These are phyloP conservation scores for Cutaneotrichosporon arboriforme DNA, from an alignment of 1,284 basidiomycete genomes.

Conservation along the genomic window DNA sequence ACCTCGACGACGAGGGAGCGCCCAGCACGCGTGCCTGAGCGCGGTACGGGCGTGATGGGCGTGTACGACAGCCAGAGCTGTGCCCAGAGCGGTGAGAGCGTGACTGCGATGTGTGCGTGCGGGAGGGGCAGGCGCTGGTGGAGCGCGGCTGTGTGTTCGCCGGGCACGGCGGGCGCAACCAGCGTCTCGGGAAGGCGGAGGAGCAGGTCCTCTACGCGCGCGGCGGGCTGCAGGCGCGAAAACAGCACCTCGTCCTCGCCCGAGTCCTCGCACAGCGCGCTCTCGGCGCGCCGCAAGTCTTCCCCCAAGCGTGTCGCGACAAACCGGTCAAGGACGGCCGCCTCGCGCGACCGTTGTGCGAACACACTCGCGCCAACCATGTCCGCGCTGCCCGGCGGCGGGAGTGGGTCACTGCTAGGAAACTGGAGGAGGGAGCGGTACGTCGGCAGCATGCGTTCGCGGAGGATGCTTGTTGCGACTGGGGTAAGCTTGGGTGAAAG, in stretches of 20 bases:
- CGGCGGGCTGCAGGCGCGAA: slow-evolving; percentile 30
- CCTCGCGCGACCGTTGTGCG: slow-evolving; percentile 29
- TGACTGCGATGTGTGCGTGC: slow-evolving; percentile 25
- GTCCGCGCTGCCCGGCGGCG: slow-evolving; percentile 8
- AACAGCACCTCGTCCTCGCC: slow-evolving; percentile 34
- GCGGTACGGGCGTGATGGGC: slow-evolving; percentile 11
- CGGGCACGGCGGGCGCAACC: slow-evolving; percentile 6
- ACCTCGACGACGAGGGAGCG: slow-evolving; percentile 33
- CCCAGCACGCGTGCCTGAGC: slow-evolving; percentile 7
- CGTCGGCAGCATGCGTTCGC: slow-evolving; percentile 20
- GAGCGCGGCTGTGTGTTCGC: neutral
- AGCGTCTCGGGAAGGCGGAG: slow-evolving; percentile 22
- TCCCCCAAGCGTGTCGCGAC: slow-evolving; percentile 38
- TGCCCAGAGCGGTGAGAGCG: slow-evolving; percentile 33
- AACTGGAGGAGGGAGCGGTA: slow-evolving; percentile 23
- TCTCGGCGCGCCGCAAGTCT: slow-evolving; percentile 33
- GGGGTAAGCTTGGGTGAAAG: slow-evolving; percentile 3
- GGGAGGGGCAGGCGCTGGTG: slow-evolving; percentile 25
- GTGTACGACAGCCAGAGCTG: slow-evolving; percentile 24
- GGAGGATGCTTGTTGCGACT: slow-evolving; percentile 35
- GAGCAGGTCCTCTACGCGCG: slow-evolving; percentile 40
- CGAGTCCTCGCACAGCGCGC: slow-evolving; percentile 28
- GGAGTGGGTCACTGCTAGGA: slow-evolving; percentile 30
- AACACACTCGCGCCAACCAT: slow-evolving; percentile 24
- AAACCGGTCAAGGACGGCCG: slow-evolving; percentile 40